Evolutionary conservation across 2,329 filamentous ascomycete genomes (phyloP).

Genomic region (Diaporthe destruens): DNA sequence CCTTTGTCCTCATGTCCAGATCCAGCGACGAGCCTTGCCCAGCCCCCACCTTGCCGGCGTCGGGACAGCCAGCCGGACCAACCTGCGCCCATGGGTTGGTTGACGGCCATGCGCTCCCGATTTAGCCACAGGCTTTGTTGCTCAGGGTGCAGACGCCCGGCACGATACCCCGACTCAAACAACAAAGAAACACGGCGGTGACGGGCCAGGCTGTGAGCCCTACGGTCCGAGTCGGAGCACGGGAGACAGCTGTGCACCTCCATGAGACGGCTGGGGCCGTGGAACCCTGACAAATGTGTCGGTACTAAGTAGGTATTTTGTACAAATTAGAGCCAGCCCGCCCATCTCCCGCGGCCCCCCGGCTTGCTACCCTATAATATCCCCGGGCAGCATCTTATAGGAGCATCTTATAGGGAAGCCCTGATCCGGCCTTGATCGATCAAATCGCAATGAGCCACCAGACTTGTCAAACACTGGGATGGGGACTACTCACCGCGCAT

Average conservation of each 20-base stretch:
- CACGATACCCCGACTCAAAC: not conserved
- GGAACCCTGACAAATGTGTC: too few relatives aligned
- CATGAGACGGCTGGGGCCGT: not conserved
- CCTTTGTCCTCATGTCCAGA: constrained; percentile 21
- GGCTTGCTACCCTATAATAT: too few relatives aligned
- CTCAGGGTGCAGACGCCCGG: constrained; percentile 2
- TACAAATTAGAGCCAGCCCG: too few relatives aligned
- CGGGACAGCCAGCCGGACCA: too few relatives aligned
- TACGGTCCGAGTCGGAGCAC: too few relatives aligned
- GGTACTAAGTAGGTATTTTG: too few relatives aligned
- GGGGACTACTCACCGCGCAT: constrained; percentile 57
- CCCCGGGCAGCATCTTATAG: too few relatives aligned
- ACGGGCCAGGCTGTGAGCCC: too few relatives aligned
- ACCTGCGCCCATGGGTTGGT: not conserved
- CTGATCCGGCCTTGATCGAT: constrained; percentile 36
- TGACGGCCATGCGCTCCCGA: constrained; percentile 1
- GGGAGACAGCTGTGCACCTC: not conserved
- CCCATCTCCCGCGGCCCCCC: not conserved
- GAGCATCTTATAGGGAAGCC: constrained; percentile 22
- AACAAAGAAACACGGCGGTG: not conserved
- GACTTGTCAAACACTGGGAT: constrained; percentile 21
- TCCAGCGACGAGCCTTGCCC: too few relatives aligned
- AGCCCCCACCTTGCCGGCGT: too few relatives aligned
- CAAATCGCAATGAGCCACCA: constrained; percentile 36
- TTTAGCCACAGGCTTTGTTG: constrained; percentile 20